Base-by-base conservation (phyloP, 2,329 filamentous ascomycete genomes). In the Penicillium psychrosexuale region DNA sequence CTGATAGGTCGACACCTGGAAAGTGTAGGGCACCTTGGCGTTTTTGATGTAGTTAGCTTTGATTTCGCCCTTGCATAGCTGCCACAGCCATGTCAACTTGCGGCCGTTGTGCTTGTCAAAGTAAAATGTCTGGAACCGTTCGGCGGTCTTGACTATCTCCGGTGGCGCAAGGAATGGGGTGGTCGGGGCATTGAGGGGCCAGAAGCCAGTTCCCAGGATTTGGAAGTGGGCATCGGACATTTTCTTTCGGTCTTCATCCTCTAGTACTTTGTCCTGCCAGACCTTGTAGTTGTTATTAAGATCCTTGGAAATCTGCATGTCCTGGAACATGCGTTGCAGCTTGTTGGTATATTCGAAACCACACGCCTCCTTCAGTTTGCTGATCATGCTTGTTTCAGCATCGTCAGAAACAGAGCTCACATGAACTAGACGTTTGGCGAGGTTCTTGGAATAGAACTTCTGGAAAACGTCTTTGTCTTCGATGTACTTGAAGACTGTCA, bases 381-480 rank as follows among this genome's bases (percentile, higher is more conserved):
- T 92, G 74, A 99, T 99, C 94, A 99, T 99, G 77, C 91, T 97
- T 0, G 91, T 97, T 79, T 99, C 94, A 1, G 94, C 93, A 75
- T 99, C 94, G 64, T 96, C 92, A 2, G 92, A 97, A 3, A 94
- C 94, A 0, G 94, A 97, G 71, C 89, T 97, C 72, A 89, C 91
- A 73, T 97, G 91, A 17, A 99, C 94, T 52, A 99, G 79, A 66
- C 94, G 91, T 72, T 96, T 91, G 47, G 94, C 94, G 65, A 99
- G 79, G 87, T 96, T 96, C 60, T 92, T 89, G 2, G 93, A 96
- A 77, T 99, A 99, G 77, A 97, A 99, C 75, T 97, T 99, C 75
- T 97, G 94, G 82, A 99, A 99, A 5, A 99, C 95, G 69, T 99
- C 94, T 81, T 99, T 99, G 77, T 99, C 95, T 72, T 99, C 94